Evolutionary conservation across 1,284 basidiomycete genomes (phyloP).

Genomic region (Stereum hirsutum): DNA sequence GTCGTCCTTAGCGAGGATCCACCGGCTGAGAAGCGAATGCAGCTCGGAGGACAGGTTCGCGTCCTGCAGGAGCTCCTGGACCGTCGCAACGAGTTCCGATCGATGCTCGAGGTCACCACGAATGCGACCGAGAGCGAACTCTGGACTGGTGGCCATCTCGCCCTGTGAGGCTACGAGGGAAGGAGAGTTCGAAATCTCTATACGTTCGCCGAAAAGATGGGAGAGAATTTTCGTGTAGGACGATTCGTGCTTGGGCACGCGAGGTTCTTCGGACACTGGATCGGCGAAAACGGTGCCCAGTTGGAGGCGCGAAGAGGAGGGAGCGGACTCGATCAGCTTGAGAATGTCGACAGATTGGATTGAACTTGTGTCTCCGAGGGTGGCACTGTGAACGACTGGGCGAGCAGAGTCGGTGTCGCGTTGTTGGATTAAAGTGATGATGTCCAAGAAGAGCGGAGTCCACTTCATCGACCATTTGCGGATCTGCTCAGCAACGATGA

Average conservation of each 20-base stretch:
- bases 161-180: conserved; percentile 62
- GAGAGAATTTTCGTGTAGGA: conserved; percentile 88
- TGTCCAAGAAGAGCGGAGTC: conserved; percentile 82
- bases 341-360: conserved; percentile 36
- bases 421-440: conserved; percentile 68
- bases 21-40: conserved; percentile 67
- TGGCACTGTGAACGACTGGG: conserved; percentile 50
- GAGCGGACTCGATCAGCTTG: conserved; percentile 36
- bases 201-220: conserved; percentile 75
- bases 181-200: conserved; percentile 85
- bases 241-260: conserved; percentile 81
- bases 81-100: conserved; percentile 49
- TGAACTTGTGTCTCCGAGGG: conserved; percentile 42
- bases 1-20: conserved; percentile 67
- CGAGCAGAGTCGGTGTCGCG: conserved; percentile 36
- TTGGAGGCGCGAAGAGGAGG: conserved; percentile 32
- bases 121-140: conserved; percentile 90
- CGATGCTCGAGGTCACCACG: conserved; percentile 75
- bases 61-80: conserved; percentile 51
- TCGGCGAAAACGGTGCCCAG: conserved; percentile 38
- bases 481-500: conserved; percentile 84
- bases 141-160: conserved; percentile 74
- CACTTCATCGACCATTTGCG: conserved; percentile 75
- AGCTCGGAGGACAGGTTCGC: conserved; percentile 42
- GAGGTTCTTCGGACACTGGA: conserved; percentile 29